Evolutionary conservation across 805 yeast genomes (phyloP).

Genomic region (Lipomyces mesembrius): DNA sequence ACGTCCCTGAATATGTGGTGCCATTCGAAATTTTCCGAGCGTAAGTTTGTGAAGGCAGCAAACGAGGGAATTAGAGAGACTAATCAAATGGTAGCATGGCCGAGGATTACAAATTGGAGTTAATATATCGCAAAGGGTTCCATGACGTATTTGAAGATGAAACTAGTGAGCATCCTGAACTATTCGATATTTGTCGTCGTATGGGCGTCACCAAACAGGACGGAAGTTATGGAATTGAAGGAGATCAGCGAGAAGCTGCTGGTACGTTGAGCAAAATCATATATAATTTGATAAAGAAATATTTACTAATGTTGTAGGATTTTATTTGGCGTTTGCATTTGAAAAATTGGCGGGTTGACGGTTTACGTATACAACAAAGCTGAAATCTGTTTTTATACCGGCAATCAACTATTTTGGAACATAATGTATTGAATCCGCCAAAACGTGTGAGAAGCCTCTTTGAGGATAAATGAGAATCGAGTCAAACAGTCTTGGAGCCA

Average conservation of each 20-base stretch:
- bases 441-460: too few relatives aligned
- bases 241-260: slow-evolving; percentile 84
- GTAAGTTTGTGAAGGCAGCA: slow-evolving; percentile 19
- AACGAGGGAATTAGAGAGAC: not conserved
- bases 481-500: too few relatives aligned
- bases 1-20: slow-evolving; percentile 95
- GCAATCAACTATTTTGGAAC: not conserved
- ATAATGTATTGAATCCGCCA: too few relatives aligned
- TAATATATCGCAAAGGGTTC: slow-evolving; percentile 76
- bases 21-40: slow-evolving; percentile 86
- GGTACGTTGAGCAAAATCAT: slow-evolving; percentile 86
- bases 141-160: slow-evolving; percentile 81
- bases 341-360: slow-evolving; percentile 33
- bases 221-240: slow-evolving; percentile 84
- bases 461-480: too few relatives aligned
- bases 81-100: slow-evolving; percentile 53
- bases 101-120: slow-evolving; percentile 75
- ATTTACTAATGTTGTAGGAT: slow-evolving; percentile 40
- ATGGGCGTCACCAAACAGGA: slow-evolving; percentile 65
- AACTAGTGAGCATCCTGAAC: slow-evolving; percentile 59
- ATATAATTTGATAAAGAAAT: slow-evolving; percentile 47
- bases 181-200: slow-evolving; percentile 42
- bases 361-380: too few relatives aligned
- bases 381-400: not conserved
- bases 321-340: slow-evolving; percentile 38